A percentile compares a stretch with the other conserved stretches of the same genome.
phyloP scores from a whole-genome alignment of 2,329 filamentous ascomycete genomes.

The Fusarium veterinarium region DNA sequence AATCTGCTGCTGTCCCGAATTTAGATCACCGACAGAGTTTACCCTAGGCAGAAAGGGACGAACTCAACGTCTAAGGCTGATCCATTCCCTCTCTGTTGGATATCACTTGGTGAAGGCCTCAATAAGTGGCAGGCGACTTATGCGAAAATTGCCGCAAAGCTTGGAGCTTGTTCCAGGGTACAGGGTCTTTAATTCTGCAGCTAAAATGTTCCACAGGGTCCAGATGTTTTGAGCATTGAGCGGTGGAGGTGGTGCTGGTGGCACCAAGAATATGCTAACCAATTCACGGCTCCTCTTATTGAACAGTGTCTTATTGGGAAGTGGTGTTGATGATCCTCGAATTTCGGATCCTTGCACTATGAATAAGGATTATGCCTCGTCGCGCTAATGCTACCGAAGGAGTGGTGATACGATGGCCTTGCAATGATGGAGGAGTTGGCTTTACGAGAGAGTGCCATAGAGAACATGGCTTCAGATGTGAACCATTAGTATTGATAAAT shows the following conservation, averaged over 20 bases:
- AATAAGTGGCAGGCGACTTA: not conserved
- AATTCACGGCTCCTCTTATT: not conserved
- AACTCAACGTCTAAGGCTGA: conserved; percentile 13
- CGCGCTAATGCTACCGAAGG: not conserved
- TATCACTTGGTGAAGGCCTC: not conserved
- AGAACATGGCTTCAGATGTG: not conserved
- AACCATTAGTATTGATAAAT: not conserved
- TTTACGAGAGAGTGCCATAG: not conserved
- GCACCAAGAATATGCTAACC: conserved; percentile 1
- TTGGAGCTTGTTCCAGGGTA: not conserved
- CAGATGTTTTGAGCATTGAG: conserved; percentile 8
- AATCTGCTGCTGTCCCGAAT: not conserved
- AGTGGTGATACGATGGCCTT: not conserved
- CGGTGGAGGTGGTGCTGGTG: conserved; percentile 12
- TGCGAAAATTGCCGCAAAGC: conserved; percentile 25
- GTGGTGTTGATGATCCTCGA: not conserved
- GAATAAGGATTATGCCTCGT: conserved; percentile 17
- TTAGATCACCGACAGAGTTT: not conserved
- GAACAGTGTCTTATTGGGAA: not conserved
- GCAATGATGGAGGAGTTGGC: not conserved
- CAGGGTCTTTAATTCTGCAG: conserved; percentile 6
- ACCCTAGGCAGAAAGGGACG: not conserved
- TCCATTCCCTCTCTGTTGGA: not conserved
- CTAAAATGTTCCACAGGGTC: conserved; percentile 6
- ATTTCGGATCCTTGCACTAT: not conserved